phyloP scores from a whole-genome alignment of 495 filamentous ascomycete species.

The Geoglossum glabrum region DNA sequence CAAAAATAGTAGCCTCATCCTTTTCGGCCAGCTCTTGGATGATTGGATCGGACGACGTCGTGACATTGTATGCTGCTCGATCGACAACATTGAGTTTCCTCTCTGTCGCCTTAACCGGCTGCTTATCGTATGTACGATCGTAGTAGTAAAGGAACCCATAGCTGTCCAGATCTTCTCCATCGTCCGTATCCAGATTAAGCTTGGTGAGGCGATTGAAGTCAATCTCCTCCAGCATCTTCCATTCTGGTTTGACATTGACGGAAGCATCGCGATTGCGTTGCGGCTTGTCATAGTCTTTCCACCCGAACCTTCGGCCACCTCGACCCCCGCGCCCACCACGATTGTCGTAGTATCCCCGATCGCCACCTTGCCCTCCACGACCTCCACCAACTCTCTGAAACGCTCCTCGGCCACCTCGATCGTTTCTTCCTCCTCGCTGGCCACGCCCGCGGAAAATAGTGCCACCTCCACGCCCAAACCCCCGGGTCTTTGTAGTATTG shows the following conservation, averaged over 20 bases:
- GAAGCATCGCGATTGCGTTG: slow-evolving; percentile 88
- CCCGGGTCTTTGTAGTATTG: slow-evolving; percentile 58
- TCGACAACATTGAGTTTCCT: slow-evolving; percentile 73
- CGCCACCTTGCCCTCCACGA: slow-evolving; percentile 29
- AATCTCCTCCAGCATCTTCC: slow-evolving; percentile 92
- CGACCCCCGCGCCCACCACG: slow-evolving; percentile 29
- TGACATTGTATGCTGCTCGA: slow-evolving; percentile 92
- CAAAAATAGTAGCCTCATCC: slow-evolving; percentile 91
- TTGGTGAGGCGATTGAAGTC: slow-evolving; percentile 89
- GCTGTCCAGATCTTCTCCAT: slow-evolving; percentile 82
- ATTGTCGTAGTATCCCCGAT: slow-evolving; percentile 39
- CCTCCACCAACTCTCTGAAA: slow-evolving; percentile 46
- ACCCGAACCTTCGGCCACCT: slow-evolving; percentile 75
- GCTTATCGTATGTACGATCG: slow-evolving; percentile 83
- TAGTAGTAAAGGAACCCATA: slow-evolving; percentile 98
- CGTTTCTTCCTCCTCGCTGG: slow-evolving; percentile 38
- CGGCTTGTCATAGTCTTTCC: slow-evolving; percentile 98
- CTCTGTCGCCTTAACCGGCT: slow-evolving; percentile 70
- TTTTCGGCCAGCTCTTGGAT: slow-evolving; percentile 95
- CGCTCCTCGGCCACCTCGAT: slow-evolving; percentile 37
- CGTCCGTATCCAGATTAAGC: slow-evolving; percentile 81
- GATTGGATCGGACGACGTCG: slow-evolving; percentile 82
- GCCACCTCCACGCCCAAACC: slow-evolving; percentile 74
- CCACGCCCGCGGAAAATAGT: slow-evolving; percentile 80
- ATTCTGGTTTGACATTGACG: slow-evolving; percentile 83